Conservation (phyloP, 2,329 filamentous ascomycete genomes). For the Claviceps cyperi region DNA sequence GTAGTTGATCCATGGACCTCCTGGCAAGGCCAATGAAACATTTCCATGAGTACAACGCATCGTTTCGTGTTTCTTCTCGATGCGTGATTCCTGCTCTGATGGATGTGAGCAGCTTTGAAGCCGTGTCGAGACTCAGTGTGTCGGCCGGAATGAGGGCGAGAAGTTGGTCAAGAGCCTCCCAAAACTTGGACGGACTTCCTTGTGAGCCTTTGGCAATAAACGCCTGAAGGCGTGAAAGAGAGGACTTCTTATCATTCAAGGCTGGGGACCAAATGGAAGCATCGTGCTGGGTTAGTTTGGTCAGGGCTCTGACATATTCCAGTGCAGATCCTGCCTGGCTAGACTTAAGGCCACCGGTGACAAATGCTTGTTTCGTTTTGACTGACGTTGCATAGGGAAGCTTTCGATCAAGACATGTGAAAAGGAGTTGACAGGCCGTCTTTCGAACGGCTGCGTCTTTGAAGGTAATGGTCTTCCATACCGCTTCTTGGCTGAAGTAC, state of each 20-base stretch:
- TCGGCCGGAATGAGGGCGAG: slow-evolving; percentile 43
- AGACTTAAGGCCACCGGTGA: slow-evolving; percentile 59
- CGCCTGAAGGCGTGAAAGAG: slow-evolving; percentile 43
- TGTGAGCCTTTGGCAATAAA: slow-evolving; percentile 80
- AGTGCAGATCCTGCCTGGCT: slow-evolving; percentile 61
- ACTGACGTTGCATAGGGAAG: slow-evolving; percentile 34
- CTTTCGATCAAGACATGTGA: slow-evolving; percentile 31
- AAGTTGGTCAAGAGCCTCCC: slow-evolving; percentile 52
- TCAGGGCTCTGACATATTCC: slow-evolving; percentile 54
- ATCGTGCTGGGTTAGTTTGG: slow-evolving; percentile 46
- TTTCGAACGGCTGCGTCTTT: slow-evolving; percentile 41
- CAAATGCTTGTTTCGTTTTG: slow-evolving; percentile 42
- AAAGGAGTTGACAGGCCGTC: slow-evolving; percentile 36
- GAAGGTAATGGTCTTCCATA: slow-evolving; percentile 54
- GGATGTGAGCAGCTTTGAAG: slow-evolving; percentile 48
- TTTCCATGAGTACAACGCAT: slow-evolving; percentile 56
- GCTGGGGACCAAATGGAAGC: slow-evolving; percentile 59
- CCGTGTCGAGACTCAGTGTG: slow-evolving; percentile 30
- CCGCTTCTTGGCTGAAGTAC: slow-evolving; percentile 49
- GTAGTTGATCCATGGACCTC: slow-evolving; percentile 33
- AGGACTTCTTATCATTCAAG: slow-evolving; percentile 34
- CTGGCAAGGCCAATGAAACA: slow-evolving; percentile 54
- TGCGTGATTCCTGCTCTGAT: slow-evolving; percentile 56
- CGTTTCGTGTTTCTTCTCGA: slow-evolving; percentile 59
- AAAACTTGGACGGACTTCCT: slow-evolving; percentile 56